Evolutionary conservation across 352 stramenopile genomes (phyloP).

Genomic region (Phytophthora pini): DNA sequence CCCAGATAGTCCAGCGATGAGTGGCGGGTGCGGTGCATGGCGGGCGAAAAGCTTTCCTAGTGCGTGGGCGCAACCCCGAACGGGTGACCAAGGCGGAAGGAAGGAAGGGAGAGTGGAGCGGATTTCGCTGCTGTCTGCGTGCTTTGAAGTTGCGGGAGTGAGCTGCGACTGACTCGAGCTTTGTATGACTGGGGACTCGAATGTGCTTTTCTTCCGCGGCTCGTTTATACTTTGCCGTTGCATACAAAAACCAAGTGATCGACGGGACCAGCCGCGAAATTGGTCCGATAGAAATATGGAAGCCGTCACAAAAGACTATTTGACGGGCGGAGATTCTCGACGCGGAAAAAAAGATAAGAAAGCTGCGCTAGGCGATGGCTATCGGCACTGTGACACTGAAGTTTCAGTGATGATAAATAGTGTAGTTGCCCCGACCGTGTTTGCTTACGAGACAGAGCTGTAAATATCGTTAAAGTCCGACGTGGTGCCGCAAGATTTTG

Average conservation of each 20-base stretch:
- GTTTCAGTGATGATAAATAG: not conserved
- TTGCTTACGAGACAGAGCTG: conserved; percentile 2
- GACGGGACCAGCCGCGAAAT: conserved; percentile 7
- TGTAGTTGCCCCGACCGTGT: not conserved
- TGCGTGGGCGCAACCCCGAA: conserved; percentile 20
- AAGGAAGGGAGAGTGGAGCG: conserved; percentile 2
- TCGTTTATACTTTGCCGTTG: conserved; percentile 14
- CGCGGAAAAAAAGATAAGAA: conserved; percentile 20
- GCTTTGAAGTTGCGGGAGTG: conserved; percentile 49
- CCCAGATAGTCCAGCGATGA: conserved; percentile 63
- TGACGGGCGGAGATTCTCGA: conserved; percentile 15
- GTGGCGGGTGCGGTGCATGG: conserved; percentile 68
- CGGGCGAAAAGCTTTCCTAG: not conserved
- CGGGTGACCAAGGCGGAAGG: conserved; percentile 22
- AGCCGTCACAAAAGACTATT: conserved; percentile 19
- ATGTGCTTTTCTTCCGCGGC: conserved; percentile 17
- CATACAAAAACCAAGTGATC: conserved; percentile 31
- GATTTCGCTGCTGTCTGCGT: conserved; percentile 23
- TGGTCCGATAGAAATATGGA: conserved; percentile 27
- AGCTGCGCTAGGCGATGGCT: not conserved
- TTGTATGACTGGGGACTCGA: conserved; percentile 29
- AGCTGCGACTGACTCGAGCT: conserved; percentile 33
- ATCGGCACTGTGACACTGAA: too few relatives aligned
- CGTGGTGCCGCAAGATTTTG: not conserved
- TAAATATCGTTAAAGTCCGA: conserved; percentile 3